These are phyloP conservation scores for Boletus rubescentipes DNA, from an alignment of 768 basidiomycete genomes.

Conservation along the genomic window DNA sequence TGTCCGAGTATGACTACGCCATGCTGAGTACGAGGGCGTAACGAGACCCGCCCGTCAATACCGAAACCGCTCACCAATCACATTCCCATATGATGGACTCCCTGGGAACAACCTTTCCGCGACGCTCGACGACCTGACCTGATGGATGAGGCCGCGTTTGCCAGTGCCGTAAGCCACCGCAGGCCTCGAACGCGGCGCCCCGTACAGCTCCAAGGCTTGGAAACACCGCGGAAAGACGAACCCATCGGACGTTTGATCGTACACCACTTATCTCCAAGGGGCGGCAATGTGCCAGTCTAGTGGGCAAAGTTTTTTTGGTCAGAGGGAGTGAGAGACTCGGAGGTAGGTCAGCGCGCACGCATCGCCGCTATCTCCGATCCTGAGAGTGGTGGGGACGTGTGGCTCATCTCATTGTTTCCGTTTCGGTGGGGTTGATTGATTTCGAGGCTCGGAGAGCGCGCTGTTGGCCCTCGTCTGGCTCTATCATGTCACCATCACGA, in stretches of 20 bases:
- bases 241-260: constrained; percentile 4
- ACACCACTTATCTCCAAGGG: constrained; percentile 3
- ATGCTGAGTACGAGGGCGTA: too few relatives aligned
- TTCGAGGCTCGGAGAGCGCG: background rate
- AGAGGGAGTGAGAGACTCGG: background rate
- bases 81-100: background rate
- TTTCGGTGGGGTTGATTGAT: background rate
- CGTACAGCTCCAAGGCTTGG: background rate
- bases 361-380: background rate
- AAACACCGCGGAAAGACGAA: constrained; percentile 7
- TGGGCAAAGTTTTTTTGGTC: background rate
- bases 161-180: background rate
- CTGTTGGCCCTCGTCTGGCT: too few relatives aligned
- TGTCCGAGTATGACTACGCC: too few relatives aligned
- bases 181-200: background rate
- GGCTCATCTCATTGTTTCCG: background rate
- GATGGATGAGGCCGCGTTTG: too few relatives aligned
- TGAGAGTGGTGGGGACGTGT: background rate
- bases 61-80: too few relatives aligned
- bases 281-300: background rate
- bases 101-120: background rate
- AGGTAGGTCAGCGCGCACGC: background rate
- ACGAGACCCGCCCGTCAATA: too few relatives aligned
- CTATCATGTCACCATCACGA: too few relatives aligned
- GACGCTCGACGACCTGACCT: background rate